A percentile compares a stretch with the other conserved stretches of the same genome.
phyloP scores from a whole-genome alignment of 306 rosid genomes.

The Phaseolus lunatus region DNA sequence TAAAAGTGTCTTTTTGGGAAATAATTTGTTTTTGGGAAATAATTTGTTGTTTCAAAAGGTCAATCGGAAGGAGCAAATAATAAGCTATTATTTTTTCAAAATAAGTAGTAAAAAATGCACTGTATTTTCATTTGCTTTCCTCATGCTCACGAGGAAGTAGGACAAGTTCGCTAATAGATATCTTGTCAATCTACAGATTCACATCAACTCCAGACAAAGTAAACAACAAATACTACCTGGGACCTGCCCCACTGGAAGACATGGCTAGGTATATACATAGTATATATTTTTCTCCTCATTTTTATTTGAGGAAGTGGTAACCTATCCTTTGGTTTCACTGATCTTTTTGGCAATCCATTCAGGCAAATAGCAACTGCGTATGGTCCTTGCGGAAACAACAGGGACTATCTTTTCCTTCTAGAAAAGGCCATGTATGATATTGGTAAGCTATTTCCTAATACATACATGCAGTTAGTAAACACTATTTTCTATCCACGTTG shows the following conservation, averaged over 20 bases:
- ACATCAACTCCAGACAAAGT: slow-evolving; percentile 89
- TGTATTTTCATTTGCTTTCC: not conserved
- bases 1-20: not conserved
- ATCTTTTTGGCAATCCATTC: slow-evolving; percentile 36
- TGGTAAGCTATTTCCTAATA: slow-evolving; percentile 54
- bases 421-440: slow-evolving; percentile 89
- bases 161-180: slow-evolving; percentile 31
- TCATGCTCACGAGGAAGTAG: not conserved
- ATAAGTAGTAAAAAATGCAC: not conserved
- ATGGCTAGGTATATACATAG: slow-evolving; percentile 77
- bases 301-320: not conserved
- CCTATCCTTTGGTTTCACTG: not conserved
- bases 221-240: slow-evolving; percentile 92
- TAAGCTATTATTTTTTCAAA: not conserved
- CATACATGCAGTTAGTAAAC: not conserved
- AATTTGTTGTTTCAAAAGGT: not conserved
- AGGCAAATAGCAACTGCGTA: slow-evolving; percentile 97
- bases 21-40: not conserved
- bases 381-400: slow-evolving; percentile 97
- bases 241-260: slow-evolving; percentile 90
- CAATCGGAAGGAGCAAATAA: not conserved
- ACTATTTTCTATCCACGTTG: not conserved
- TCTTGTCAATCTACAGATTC: slow-evolving; percentile 62
- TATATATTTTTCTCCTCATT: not conserved
- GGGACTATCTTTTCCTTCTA: slow-evolving; percentile 79